phyloP scores from a whole-genome alignment of 495 filamentous ascomycete species.

The Penicillium waksmanii region DNA sequence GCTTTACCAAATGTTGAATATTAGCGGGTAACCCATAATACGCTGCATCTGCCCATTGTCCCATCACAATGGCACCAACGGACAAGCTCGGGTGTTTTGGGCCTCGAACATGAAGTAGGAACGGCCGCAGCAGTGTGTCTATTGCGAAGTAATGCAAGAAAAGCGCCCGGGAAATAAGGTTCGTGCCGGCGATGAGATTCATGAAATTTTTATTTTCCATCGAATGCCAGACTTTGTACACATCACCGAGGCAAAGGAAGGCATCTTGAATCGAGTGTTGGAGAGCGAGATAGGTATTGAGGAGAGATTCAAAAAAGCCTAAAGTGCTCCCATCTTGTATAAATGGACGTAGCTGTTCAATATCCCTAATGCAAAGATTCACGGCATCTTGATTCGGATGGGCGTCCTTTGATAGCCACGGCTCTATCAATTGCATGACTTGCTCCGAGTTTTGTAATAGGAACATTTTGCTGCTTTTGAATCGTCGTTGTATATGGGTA shows the following conservation, averaged over 20 bases:
- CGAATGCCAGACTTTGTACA: background rate
- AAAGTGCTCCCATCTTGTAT: background rate
- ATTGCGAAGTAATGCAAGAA: background rate
- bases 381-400: background rate
- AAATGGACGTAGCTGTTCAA: background rate
- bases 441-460: background rate
- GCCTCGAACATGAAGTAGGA: conserved; percentile 66
- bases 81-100: conserved; percentile 37
- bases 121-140: background rate
- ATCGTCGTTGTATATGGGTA: background rate
- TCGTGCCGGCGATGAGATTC: background rate
- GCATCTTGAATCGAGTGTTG: background rate
- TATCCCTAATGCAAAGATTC: background rate
- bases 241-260: background rate
- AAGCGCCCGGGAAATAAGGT: background rate
- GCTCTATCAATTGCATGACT: background rate
- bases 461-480: background rate
- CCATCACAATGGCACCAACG: background rate
- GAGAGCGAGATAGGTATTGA: background rate
- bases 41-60: background rate
- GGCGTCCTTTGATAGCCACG: background rate
- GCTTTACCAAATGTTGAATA: background rate
- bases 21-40: background rate
- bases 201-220: background rate
- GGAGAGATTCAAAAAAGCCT: background rate